These are phyloP conservation scores for Schrenkiella parvula DNA, from an alignment of 345 rosid species.

Conservation along the genomic window DNA sequence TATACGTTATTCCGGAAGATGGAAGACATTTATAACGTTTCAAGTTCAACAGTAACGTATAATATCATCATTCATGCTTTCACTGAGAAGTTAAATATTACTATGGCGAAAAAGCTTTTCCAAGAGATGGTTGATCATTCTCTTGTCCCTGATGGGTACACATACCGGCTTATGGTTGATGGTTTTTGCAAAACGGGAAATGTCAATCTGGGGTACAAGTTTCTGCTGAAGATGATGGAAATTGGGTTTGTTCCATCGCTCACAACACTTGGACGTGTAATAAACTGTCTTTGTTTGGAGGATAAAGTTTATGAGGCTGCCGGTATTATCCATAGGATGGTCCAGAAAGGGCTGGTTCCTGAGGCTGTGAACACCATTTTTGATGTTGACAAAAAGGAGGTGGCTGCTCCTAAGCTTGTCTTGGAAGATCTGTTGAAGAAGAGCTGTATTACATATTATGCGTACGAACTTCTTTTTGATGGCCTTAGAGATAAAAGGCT, in stretches of 20 bases:
- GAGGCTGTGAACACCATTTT: constrained; percentile 67
- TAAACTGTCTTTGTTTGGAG: constrained; percentile 77
- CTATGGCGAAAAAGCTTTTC: constrained; percentile 61
- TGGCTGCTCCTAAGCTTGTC: constrained; percentile 88
- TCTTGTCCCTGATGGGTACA: constrained; percentile 64
- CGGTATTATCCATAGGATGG: constrained; percentile 66
- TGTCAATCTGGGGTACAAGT: constrained; percentile 48
- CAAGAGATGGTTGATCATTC: constrained; percentile 56
- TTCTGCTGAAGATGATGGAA: constrained; percentile 53
- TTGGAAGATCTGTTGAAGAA: constrained; percentile 87
- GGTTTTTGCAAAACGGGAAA: constrained; percentile 80
- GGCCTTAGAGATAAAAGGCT: constrained; percentile 76
- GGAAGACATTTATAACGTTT: constrained; percentile 47
- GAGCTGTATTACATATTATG: constrained; percentile 69
- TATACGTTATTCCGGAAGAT: constrained; percentile 52
- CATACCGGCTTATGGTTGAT: constrained; percentile 73
- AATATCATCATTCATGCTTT: constrained; percentile 75
- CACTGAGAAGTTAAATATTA: constrained; percentile 55
- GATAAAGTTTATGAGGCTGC: constrained; percentile 69
- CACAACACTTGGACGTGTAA: constrained; percentile 69
- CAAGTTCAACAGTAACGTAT: constrained; percentile 58
- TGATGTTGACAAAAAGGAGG: constrained; percentile 66
- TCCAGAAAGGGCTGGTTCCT: constrained; percentile 62
- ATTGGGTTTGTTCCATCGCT: constrained; percentile 65
- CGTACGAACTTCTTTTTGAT: constrained; percentile 81